phyloP scores from a whole-genome alignment of 179 eudicot species.

The Corrigiola litoralis region DNA sequence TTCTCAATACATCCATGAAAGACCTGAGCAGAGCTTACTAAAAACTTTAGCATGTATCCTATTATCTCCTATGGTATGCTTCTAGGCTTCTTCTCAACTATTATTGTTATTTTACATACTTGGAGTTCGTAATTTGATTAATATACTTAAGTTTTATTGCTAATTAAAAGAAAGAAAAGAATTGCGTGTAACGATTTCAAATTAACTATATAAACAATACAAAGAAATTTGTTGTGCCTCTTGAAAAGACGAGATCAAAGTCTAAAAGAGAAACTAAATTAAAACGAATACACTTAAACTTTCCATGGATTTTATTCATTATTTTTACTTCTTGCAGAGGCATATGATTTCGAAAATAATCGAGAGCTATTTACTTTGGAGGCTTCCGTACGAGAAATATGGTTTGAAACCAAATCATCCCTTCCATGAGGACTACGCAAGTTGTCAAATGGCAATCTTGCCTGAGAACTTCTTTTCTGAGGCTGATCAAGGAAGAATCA shows the following conservation, averaged over 20 bases:
- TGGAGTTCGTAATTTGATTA: no score
- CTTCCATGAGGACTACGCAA: conserved; percentile 82
- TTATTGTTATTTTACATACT: no score
- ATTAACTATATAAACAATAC: no score
- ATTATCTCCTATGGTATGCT: conserved; percentile 67
- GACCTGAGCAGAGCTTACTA: conserved; percentile 65
- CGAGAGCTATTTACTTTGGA: conserved; percentile 70
- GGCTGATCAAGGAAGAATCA: conserved; percentile 75
- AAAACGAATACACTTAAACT: no score
- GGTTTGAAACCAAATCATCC: conserved; percentile 87
- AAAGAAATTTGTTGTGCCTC: no score
- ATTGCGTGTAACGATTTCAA: no score
- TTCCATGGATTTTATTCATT: no score
- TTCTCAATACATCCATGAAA: conserved; percentile 77
- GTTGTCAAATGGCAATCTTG: conserved; percentile 95
- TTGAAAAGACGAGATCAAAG: no score
- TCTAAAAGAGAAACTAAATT: no score
- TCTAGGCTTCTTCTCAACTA: no score
- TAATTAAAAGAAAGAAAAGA: no score
- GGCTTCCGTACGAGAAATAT: conserved; percentile 66
- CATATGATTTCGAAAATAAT: conserved; percentile 48
- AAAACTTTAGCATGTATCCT: conserved; percentile 49
- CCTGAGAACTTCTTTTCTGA: conserved; percentile 67
- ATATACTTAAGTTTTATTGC: no score
- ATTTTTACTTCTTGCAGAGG: conserved; percentile 39